Base-by-base conservation (phyloP, 2,329 filamentous ascomycete species). In the Aureobasidium sp. region DNA sequence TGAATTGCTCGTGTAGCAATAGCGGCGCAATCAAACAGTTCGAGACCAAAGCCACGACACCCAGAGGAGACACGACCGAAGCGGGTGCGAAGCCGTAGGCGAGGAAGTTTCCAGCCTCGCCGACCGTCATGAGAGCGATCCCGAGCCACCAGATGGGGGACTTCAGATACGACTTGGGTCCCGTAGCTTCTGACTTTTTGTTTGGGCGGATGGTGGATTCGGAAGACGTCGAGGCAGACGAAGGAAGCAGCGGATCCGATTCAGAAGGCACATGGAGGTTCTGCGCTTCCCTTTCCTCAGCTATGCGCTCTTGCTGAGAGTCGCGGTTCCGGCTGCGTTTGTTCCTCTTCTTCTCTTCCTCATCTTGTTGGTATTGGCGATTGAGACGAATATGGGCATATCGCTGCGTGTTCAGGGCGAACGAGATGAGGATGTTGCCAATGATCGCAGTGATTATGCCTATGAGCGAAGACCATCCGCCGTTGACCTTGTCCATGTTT, bases 131-230 rank as follows among this genome's bases (percentile, higher is more conserved):
- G 64, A 99, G 81, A 17, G 95, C 83, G 67, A 97, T 93, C 22
- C 94, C 94, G 36, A 87, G 77, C 94, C 94, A 99, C 94, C 94
- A 99, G 72, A 94, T 97, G 1, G 91, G 91, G 39, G 91, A 96
- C 66, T 85, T 86, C 64, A 99, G 83, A 74, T 99, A 99, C 6
- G 85, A 88, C 62, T 87, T 87, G 34, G 86, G 78, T 1, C 68
- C 70, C 7, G 75, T 72, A 2, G 44, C 25, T 22, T 45, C n/a
- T 25, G 57, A 39, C 61, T 74, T 72, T 59, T 76, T 76, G 4
- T 70, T 73, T 1, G 74, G 70, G 27, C 71, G 72, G 52, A 74
- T 68, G 1, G 74, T 77, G 9, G 72, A 73, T 49, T 77, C 76
- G 7, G 76, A 78, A 9, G 72, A 66, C 8, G 71, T 73, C 42